Evolutionary conservation across 2,329 filamentous ascomycete genomes (phyloP).

Genomic region (Pseudocercospora macadamiae): DNA sequence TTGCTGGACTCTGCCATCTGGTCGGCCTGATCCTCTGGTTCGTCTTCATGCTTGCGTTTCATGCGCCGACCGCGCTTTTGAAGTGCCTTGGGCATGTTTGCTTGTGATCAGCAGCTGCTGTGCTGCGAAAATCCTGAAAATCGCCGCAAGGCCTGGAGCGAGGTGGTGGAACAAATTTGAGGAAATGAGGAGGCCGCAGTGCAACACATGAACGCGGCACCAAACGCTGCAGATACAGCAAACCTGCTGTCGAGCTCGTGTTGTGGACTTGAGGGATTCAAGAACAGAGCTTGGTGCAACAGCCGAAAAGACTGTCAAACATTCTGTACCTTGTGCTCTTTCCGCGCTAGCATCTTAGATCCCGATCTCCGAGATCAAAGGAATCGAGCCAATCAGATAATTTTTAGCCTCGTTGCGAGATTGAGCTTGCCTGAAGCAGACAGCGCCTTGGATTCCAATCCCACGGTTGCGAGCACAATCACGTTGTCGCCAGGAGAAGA

Average conservation of each 20-base stretch:
- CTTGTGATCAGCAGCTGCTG: slow-evolving; percentile 5
- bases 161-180: not conserved
- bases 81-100: slow-evolving; percentile 61
- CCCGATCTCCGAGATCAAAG: not conserved
- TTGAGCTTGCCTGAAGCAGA: not conserved
- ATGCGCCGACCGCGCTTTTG: slow-evolving; percentile 62
- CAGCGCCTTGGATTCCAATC: not conserved
- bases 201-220: not conserved
- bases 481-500: not conserved
- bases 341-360: not conserved
- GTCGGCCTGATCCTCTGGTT: slow-evolving; percentile 45
- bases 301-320: not conserved
- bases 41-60: slow-evolving; percentile 55
- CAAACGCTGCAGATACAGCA: not conserved
- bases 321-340: not conserved
- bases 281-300: not conserved
- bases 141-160: slow-evolving; percentile 4
- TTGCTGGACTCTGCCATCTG: slow-evolving; percentile 40
- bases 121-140: slow-evolving; percentile 15
- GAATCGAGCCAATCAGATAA: not conserved
- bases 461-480: not conserved
- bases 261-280: not conserved
- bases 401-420: not conserved
- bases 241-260: not conserved
- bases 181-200: not conserved